phyloP scores from a whole-genome alignment of 768 basidiomycete genomes.

The Mycena epipterygia region DNA sequence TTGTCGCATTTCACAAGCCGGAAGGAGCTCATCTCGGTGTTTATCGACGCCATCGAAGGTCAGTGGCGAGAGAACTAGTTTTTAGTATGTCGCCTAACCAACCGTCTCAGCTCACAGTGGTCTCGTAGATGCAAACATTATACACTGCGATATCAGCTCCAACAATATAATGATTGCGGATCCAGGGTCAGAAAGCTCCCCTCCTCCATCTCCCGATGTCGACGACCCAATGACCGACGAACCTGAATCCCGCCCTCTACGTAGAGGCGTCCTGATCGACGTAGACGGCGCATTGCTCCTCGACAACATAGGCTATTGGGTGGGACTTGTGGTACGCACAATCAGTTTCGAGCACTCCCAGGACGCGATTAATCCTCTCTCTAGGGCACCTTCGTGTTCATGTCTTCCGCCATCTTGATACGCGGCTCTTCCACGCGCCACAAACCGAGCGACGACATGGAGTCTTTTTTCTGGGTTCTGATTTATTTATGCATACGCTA shows the following conservation, averaged over 20 bases:
- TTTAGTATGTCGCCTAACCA: neutral
- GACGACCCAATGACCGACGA: no score
- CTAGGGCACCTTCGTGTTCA: constrained; percentile 25
- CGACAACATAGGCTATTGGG: constrained; percentile 22
- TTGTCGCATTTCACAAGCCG: constrained; percentile 14
- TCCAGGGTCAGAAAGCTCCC: neutral
- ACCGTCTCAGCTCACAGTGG: neutral
- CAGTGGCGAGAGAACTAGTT: neutral
- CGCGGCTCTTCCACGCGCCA: constrained; percentile 14
- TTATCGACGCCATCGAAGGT: constrained; percentile 25
- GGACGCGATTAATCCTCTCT: neutral
- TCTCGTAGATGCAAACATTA: constrained; percentile 10
- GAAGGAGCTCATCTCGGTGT: constrained; percentile 25
- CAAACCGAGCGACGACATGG: constrained; percentile 18
- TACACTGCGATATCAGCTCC: constrained; percentile 21
- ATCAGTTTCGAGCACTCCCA: neutral
- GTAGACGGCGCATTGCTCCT: constrained; percentile 9
- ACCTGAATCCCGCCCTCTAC: neutral
- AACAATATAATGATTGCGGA: constrained; percentile 27
- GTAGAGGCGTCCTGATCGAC: constrained; percentile 19
- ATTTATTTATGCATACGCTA: constrained; percentile 21
- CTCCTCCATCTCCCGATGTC: no score
- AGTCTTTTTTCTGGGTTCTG: constrained; percentile 24
- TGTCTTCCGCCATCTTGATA: constrained; percentile 23
- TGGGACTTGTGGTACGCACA: constrained; percentile 13